Conservation (phyloP, 2,329 filamentous ascomycete genomes). For the Fusarium xylarioides region DNA sequence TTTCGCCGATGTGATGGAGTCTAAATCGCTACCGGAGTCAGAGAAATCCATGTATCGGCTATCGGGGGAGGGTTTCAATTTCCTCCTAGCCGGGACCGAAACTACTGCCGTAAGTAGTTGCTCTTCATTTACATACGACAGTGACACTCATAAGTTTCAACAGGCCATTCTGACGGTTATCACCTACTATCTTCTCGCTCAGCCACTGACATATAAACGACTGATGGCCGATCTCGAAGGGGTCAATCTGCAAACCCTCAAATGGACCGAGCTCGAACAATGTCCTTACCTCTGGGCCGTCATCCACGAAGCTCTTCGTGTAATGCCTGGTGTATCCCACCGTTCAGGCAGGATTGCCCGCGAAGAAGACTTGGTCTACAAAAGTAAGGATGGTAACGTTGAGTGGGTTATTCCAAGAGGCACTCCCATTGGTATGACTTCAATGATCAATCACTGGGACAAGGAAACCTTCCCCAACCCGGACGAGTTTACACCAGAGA, state of each 20-base stretch:
- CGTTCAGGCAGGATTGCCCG: slow-evolving; percentile 38
- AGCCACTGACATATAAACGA: slow-evolving; percentile 44
- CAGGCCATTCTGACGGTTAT: slow-evolving; percentile 46
- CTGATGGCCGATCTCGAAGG: slow-evolving; percentile 44
- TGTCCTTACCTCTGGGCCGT: slow-evolving; percentile 51
- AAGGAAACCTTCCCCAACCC: slow-evolving; percentile 46
- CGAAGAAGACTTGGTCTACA: slow-evolving; percentile 43
- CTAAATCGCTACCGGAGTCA: slow-evolving; percentile 43
- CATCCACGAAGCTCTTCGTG: slow-evolving; percentile 50
- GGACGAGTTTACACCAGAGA: slow-evolving; percentile 47
- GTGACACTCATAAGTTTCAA: neutral
- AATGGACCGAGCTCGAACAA: slow-evolving; percentile 47
- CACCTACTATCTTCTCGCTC: slow-evolving; percentile 48
- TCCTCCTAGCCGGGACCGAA: slow-evolving; percentile 52
- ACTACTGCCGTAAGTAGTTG: slow-evolving; percentile 46
- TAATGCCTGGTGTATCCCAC: slow-evolving; percentile 45
- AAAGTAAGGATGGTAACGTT: slow-evolving; percentile 24
- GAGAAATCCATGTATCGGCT: slow-evolving; percentile 50
- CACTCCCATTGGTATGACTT: slow-evolving; percentile 47
- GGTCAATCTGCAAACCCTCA: slow-evolving; percentile 40
- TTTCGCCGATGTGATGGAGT: slow-evolving; percentile 31
- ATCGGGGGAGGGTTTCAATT: slow-evolving; percentile 49
- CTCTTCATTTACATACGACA: fast-evolving
- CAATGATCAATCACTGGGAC: slow-evolving; percentile 46
- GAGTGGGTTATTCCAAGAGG: slow-evolving; percentile 43